A percentile compares a stretch with the other conserved stretches of the same genome.
Conservation (phyloP, 2,329 filamentous ascomycete species). For the Orbilia brochopaga region DNA sequence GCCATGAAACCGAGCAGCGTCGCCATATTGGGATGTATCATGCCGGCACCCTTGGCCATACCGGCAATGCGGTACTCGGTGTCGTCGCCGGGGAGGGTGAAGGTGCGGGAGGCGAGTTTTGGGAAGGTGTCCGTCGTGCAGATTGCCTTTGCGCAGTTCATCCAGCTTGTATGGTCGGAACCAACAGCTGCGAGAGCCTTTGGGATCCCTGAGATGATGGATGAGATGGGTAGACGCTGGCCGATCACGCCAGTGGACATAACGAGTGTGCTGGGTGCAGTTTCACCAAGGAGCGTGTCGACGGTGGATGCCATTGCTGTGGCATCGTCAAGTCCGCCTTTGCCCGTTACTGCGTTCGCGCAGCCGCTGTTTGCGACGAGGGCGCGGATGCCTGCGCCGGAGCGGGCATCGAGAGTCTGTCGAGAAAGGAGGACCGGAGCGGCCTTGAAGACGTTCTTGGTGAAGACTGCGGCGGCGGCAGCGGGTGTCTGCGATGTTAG, state of each 20-base stretch:
- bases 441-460: conserved; percentile 97
- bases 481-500: conserved; percentile 86
- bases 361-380: conserved; percentile 95
- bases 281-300: conserved; percentile 65
- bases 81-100: conserved; percentile 79
- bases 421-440: conserved; percentile 88
- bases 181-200: conserved; percentile 74
- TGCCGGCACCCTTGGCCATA: conserved; percentile 97
- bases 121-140: conserved; percentile 99
- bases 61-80: conserved; percentile 84
- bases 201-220: conserved; percentile 84
- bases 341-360: conserved; percentile 94
- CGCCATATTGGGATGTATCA: conserved; percentile 99
- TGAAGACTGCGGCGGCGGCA: conserved; percentile 89
- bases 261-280: conserved; percentile 74
- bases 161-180: conserved; percentile 81
- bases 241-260: conserved; percentile 99
- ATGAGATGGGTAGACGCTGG: conserved; percentile 87
- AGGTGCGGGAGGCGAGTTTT: conserved; percentile 85
- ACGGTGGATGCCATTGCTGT: conserved; percentile 79
- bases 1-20: conserved; percentile 90
- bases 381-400: conserved; percentile 74
- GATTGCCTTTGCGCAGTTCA: conserved; percentile 84
- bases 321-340: conserved; percentile 86
- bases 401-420: conserved; percentile 70